Percentiles rank a stretch among this genome's conserved stretches.
Conservation (phyloP, 148 eudicot species). For the Chenopodium formosanum region DNA sequence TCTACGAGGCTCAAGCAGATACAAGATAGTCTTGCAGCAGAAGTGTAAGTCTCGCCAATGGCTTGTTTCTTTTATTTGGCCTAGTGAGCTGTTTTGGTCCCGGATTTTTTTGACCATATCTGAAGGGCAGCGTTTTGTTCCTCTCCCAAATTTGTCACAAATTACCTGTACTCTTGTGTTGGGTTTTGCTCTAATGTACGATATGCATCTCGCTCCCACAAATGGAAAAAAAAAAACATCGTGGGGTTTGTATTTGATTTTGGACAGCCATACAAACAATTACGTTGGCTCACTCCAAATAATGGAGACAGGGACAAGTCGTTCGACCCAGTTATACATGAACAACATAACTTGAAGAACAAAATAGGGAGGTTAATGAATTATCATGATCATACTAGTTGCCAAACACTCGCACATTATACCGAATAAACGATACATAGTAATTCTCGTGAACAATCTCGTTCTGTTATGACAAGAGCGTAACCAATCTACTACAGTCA, state of each 20-base stretch:
- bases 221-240: neutral
- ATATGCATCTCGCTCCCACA: neutral
- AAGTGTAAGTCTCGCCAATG: constrained; percentile 13
- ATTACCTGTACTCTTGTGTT: neutral
- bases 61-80: neutral
- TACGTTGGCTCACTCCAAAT: no score
- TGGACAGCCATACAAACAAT: no score
- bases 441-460: no score
- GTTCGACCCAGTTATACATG: no score
- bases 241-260: neutral
- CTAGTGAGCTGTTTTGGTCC: neutral
- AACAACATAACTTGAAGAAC: no score
- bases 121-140: neutral
- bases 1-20: constrained; percentile 62
- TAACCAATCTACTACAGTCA: no score
- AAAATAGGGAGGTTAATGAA: no score
- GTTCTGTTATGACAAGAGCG: no score
- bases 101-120: neutral
- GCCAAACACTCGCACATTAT: no score
- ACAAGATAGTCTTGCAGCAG: constrained; percentile 53
- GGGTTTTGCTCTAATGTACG: neutral
- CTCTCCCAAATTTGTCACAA: constrained; percentile 23
- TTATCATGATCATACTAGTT: no score
- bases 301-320: no score
- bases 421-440: no score